Evolutionary conservation across 1,284 basidiomycete genomes (phyloP).

Genomic region (Rhodotorula sp.): DNA sequence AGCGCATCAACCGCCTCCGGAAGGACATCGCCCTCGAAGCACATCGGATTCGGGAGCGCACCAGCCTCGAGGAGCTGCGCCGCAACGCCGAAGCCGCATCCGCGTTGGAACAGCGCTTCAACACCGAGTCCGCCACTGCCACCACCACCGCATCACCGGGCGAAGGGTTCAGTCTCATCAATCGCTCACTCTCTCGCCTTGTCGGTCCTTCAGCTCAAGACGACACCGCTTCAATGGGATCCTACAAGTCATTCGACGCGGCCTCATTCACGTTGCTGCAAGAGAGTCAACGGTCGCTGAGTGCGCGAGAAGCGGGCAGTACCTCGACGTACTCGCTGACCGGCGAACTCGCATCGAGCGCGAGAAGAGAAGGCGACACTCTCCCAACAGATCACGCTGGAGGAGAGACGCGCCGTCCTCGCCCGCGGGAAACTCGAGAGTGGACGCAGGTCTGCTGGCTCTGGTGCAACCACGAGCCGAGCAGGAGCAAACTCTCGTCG

Average conservation of each 20-base stretch:
- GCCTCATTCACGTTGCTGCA: not conserved
- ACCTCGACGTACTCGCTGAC: not conserved
- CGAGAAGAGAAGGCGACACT: not conserved
- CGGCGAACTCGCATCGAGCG: not conserved
- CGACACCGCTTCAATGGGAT: not conserved
- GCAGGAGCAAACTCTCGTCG: not conserved
- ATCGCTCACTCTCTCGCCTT: not conserved
- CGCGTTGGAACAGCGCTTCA: not conserved
- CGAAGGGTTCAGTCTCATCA: not conserved
- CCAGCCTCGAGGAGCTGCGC: conserved; percentile 12
- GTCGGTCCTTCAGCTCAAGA: not conserved
- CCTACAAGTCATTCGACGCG: not conserved
- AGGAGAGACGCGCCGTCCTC: not conserved
- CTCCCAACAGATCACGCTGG: conserved; percentile 10
- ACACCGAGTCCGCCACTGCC: not conserved
- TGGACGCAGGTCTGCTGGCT: conserved; percentile 40
- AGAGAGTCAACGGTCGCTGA: not conserved
- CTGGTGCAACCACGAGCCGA: conserved; percentile 14
- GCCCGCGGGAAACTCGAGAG: conserved; percentile 35
- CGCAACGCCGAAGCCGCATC: conserved; percentile 7
- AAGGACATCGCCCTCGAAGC: conserved; percentile 36
- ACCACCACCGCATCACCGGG: not conserved
- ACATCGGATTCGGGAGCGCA: conserved; percentile 17
- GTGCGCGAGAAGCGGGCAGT: not conserved
- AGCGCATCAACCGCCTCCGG: conserved; percentile 23